Conservation (phyloP, 164 flowering plant genomes). For the Liriodendron chinense region DNA sequence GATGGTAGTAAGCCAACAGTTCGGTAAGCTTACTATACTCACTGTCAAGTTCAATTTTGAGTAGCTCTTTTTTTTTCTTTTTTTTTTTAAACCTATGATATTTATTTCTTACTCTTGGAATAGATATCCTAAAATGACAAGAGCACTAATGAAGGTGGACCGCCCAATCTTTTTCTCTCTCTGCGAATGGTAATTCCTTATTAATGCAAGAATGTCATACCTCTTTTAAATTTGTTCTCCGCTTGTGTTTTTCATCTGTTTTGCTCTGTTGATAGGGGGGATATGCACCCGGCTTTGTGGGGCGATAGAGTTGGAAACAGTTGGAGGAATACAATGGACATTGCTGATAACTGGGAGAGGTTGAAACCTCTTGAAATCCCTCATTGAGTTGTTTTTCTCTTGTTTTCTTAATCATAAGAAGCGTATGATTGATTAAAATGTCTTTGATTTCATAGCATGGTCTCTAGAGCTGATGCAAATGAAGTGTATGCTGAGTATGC, state of each 20-base stretch:
- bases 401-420: neutral
- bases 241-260: neutral
- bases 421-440: neutral
- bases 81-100: no score
- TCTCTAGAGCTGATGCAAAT: constrained; percentile 66
- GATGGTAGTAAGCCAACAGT: constrained; percentile 31
- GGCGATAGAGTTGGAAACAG: constrained; percentile 58
- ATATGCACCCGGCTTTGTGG: constrained; percentile 62
- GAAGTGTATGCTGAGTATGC: constrained; percentile 65
- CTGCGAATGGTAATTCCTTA: constrained; percentile 55
- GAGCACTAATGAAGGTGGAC: constrained; percentile 53
- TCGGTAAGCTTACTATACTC: constrained; percentile 20
- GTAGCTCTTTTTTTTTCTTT: neutral
- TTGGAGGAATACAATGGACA: constrained; percentile 77
- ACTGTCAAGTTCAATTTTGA: neutral
- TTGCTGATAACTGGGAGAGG: constrained; percentile 58
- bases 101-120: neutral
- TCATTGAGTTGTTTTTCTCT: neutral
- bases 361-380: neutral
- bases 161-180: constrained; percentile 63
- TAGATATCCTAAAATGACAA: constrained; percentile 61
- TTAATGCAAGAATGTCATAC: neutral
- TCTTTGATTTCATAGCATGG: constrained; percentile 43
- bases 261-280: constrained; percentile 40
- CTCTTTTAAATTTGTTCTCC: neutral